Base-by-base conservation (phyloP, 2,329 filamentous ascomycete genomes). In the Beauveria rudraprayagi region DNA sequence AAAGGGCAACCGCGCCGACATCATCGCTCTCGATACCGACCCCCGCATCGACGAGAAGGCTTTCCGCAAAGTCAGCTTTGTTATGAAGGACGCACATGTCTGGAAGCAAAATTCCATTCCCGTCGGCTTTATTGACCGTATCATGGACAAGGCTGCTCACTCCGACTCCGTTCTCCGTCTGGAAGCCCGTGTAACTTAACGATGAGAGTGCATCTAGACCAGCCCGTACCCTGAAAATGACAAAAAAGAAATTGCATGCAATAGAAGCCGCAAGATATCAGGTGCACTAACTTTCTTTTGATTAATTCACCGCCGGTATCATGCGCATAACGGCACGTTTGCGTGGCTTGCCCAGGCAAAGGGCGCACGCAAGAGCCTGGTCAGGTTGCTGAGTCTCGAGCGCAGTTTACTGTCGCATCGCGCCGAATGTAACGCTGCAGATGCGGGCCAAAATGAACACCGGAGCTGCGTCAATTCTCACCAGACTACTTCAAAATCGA, bases 21-120 rank as follows among this genome's bases (percentile, higher is more conserved):
- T 84, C 11, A 74, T 83, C 53, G 80, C 79, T 0, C 62, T 84
- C 11, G 71, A 76, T 2, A 69, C 73, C 0, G 77, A 83, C 64
- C 75, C 78, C 3, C 70, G 71, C 28, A 63, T 70, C 22, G 77
- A 81, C 59, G 41, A 67, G 1, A 64, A 67, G 22, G 76, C 76
- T 2, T 62, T 84, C 34, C 73, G 80, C 57, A 76, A 73, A 61
- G 77, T 83, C 1, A 72, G 68, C 57, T 83, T 83, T 67, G 81
- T 84, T 19, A 83, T 84, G 80, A 84, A 84, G 67, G 81, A 84
- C 65, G 81, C 74, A 1, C 73, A 66, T 54, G 71, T 83, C 9
- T 83, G 78, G 74, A 82, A 81, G 66, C 60, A 65, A 43, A 67
- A 70, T 6, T 70, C 73, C 3, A 47, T 64, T 17, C 63, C 61